These are phyloP conservation scores for Phellopilus nigrolimitatus DNA, from an alignment of 1,284 basidiomycete species.

Conservation along the genomic window DNA sequence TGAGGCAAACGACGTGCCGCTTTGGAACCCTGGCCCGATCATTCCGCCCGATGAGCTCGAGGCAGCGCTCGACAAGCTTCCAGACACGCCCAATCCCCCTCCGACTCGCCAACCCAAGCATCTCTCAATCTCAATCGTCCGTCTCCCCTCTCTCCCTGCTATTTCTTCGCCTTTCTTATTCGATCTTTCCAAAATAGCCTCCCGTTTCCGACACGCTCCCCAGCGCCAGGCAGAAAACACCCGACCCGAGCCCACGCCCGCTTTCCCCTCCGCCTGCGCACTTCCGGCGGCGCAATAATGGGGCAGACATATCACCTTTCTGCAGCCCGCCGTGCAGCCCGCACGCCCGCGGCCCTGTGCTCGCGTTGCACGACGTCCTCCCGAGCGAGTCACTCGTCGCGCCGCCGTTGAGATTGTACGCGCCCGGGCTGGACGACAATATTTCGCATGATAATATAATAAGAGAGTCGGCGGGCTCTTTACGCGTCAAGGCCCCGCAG, in stretches of 20 bases:
- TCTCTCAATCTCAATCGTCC: not conserved
- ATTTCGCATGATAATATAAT: not conserved
- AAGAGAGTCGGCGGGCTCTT: not conserved
- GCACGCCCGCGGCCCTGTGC: not conserved
- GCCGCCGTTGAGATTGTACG: not conserved
- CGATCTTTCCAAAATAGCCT: not conserved
- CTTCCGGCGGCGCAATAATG: slow-evolving; percentile 4
- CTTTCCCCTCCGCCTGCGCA: slow-evolving; percentile 14
- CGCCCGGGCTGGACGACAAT: not conserved
- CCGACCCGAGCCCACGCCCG: not conserved
- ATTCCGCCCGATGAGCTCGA: slow-evolving; percentile 11
- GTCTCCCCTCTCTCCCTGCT: not conserved
- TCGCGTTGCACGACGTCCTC: slow-evolving; percentile 9
- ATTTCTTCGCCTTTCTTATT: too few species aligned
- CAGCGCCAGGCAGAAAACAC: not conserved
- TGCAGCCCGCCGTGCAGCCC: not conserved
- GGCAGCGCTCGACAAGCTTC: slow-evolving; percentile 1
- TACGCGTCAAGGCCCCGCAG: not conserved
- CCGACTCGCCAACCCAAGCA: not conserved
- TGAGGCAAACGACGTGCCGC: not conserved
- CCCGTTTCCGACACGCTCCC: not conserved
- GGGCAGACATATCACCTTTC: slow-evolving; percentile 1
- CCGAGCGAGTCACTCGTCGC: slow-evolving; percentile 9
- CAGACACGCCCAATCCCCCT: not conserved
- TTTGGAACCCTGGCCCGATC: slow-evolving; percentile 4